Conservation (phyloP, 345 rosid genomes). For the Brassica nigra region DNA sequence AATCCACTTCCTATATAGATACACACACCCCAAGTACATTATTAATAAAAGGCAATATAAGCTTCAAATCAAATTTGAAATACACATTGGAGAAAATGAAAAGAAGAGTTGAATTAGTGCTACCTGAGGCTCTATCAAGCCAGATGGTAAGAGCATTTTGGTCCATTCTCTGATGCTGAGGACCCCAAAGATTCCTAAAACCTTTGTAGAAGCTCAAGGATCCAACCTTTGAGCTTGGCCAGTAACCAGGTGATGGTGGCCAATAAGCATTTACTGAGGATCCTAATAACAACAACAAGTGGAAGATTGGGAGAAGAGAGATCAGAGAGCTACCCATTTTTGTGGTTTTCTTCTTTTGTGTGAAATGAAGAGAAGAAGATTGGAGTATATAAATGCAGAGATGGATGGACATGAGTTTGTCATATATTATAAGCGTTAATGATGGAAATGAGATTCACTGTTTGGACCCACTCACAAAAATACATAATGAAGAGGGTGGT, state of each 20-base stretch:
- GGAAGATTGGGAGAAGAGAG: neutral
- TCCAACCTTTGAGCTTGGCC: slow-evolving; percentile 81
- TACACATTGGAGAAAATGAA: neutral
- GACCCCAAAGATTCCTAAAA: slow-evolving; percentile 87
- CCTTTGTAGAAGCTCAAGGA: slow-evolving; percentile 70
- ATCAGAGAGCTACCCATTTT: neutral
- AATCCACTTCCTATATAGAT: slow-evolving; percentile 75
- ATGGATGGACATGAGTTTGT: neutral
- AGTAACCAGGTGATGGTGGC: slow-evolving; percentile 92
- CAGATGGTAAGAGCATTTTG: slow-evolving; percentile 72
- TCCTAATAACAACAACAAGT: neutral
- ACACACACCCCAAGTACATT: neutral
- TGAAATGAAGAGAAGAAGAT: neutral
- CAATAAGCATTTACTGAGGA: slow-evolving; percentile 21
- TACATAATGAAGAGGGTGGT: neutral
- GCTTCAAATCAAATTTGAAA: neutral
- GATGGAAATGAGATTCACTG: neutral
- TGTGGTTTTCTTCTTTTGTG: neutral
- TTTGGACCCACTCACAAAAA: neutral
- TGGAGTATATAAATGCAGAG: neutral
- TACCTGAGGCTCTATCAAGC: slow-evolving; percentile 88
- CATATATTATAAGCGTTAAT: neutral
- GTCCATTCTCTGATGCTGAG: slow-evolving; percentile 66
- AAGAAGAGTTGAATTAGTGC: neutral
- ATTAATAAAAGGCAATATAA: neutral